Evolutionary conservation across 805 yeast species (phyloP), one percentile per base, ranked within the genome.

Genomic region (Sugiyamaella lignohabitans): DNA sequence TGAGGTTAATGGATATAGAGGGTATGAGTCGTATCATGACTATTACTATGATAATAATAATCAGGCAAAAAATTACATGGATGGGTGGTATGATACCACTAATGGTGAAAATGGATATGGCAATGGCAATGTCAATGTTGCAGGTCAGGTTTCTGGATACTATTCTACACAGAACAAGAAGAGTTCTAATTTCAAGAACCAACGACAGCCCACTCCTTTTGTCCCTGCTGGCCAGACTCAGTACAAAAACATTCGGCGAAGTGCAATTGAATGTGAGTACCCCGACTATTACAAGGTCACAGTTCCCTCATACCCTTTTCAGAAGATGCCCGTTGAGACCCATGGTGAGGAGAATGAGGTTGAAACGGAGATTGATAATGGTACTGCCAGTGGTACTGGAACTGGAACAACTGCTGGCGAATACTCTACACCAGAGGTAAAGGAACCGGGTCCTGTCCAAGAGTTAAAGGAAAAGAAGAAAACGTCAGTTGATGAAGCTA

Each of bases 291-390:
- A 27, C 29, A 19, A 20, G 4, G 45, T 43, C 5, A 5, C 17
- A 16, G 30, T 50, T 4, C 51, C 53, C 17, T 45, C 48, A 10
- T 50, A 39, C 24, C 53, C 53, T 10, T 49, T 24, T 32, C 10
- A 37, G 21, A 37, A 46, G 20, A 10, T 17, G 5, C 30, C 19
- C 10, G 37, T 20, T 6, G 18, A 5, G n/a, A 17, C 4, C 20
- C 16, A 38, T 27, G 44, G 21, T 11, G 23, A 42, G 20, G 45
- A 40, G 14, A 36, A 45, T 4, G n/a, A 23, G 3, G 22, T 20
- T 19, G 42, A 36, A 35, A 20, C 23, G 11, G 40, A 37, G 2
- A 2, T 10, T 10, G 39, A 36, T 16, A 18, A 36, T 16, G 14
- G 18, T 18, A 18, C 10, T 16, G 21, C 8, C 14, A 18, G 39